phyloP scores from a whole-genome alignment of 2,329 filamentous ascomycete species.

The Nothomitra cinnamomea region DNA sequence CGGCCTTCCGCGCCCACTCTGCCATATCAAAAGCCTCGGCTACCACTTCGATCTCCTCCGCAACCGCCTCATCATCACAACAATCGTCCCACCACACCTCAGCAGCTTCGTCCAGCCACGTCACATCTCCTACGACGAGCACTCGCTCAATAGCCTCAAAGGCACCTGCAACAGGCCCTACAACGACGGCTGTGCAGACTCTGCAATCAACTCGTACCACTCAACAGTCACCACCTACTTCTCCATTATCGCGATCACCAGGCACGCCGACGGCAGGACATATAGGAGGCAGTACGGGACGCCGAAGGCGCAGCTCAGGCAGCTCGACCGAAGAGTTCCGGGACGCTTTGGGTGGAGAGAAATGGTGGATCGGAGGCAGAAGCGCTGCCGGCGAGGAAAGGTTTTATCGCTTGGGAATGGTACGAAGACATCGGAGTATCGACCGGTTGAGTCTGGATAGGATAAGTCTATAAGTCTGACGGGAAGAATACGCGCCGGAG shows the following conservation, averaged over 20 bases:
- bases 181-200: conserved; percentile 23
- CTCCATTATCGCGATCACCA: conserved; percentile 12
- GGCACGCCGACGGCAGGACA: conserved; percentile 8
- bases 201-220: conserved; percentile 24
- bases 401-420: conserved; percentile 30
- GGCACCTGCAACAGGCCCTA: conserved; percentile 17
- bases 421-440: conserved; percentile 26
- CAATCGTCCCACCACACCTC: conserved; percentile 22
- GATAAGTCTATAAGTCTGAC: conserved; percentile 24
- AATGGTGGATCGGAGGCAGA: conserved; percentile 33
- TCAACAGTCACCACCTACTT: conserved; percentile 17
- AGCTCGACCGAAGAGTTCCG: conserved; percentile 30
- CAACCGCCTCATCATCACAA: conserved; percentile 19
- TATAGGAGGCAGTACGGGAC: conserved; percentile 14
- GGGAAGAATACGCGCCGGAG: background rate
- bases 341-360: conserved; percentile 29
- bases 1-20: conserved; percentile 48
- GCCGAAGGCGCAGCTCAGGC: conserved; percentile 29
- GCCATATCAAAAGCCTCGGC: conserved; percentile 38
- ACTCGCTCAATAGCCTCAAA: conserved; percentile 32
- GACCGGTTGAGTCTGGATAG: conserved; percentile 28
- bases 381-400: conserved; percentile 30
- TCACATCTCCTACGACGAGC: conserved; percentile 13
- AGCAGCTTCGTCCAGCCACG: conserved; percentile 23
- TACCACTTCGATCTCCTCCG: conserved; percentile 21